Evolutionary conservation across 164 flowering plant genomes (phyloP), one percentile per base, ranked within the genome.

Genomic region (Kingdonia uniflora): DNA sequence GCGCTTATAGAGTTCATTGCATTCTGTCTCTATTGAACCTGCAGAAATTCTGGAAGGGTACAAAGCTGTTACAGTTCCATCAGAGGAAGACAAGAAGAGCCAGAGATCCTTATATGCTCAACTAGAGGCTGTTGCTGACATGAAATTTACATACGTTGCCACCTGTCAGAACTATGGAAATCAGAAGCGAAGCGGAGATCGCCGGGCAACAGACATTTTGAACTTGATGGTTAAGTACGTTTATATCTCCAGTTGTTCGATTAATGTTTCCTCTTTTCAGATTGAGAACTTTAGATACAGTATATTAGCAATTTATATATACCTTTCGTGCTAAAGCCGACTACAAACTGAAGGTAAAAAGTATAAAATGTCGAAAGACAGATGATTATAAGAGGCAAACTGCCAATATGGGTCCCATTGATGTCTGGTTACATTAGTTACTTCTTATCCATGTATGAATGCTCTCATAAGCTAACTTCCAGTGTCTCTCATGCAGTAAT

Each of bases 171-270:
- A 77, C 52, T 94, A 89, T 73, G 99, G 99, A 19, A 84, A 77
- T 68, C 99, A 92, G 69, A 92, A 88, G 69, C 87, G 80, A 29
- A 65, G 74, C 73, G 95, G 99, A 64, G 95, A 94, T 75, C 92
- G 92, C 26, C 97, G 71, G 52, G 97, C 99, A 42, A 82, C 92
- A 42, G 97, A 94, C 63, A 89, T 94, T 64, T 70, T 94, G 61
- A 92, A 89, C 68, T 69, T 92, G 76, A 82, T 92, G 99, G 95
- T 84, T 44, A 86, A 88, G 99, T 92, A 86, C 52, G 96, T 76
- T 57, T 41, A 46, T 43, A 15, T 20, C 57, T 51, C 47, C 45
- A 29, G 35, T 8, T 29, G 35, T 29, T 29, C 4, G 8, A 3
- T 29, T 29, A 29, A 8, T 3, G 8, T 29, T 29, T 29, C 35